Conservation (phyloP, 805 yeast species). For the Ogataea pilisensis region DNA sequence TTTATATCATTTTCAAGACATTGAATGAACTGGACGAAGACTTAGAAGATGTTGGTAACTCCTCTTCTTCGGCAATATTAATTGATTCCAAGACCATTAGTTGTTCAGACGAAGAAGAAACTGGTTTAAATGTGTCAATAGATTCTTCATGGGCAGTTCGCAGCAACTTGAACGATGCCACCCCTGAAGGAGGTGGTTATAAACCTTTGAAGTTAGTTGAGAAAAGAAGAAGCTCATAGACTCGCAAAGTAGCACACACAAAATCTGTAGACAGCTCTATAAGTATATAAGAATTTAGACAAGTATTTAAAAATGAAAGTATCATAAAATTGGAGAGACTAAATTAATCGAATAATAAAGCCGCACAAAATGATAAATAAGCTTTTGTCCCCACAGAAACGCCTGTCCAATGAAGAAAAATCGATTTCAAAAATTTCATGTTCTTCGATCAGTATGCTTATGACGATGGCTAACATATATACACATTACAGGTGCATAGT, state of each 20-base stretch:
- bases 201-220: constrained; percentile 18
- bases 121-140: constrained; percentile 1
- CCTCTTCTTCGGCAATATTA: constrained; percentile 6
- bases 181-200: constrained; percentile 3
- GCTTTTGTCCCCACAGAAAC: no score
- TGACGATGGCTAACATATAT: no score
- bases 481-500: no score
- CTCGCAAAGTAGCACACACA: no score
- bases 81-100: constrained; percentile 10
- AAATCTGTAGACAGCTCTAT: no score
- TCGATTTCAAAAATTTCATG: neutral
- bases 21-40: constrained; percentile 18
- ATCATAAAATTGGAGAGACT: no score
- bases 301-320: no score
- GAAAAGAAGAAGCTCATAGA: constrained; percentile 6
- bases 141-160: constrained; percentile 14
- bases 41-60: constrained; percentile 3
- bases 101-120: constrained; percentile 9
- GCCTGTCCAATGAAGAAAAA: constrained; percentile 1
- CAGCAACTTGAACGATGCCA: constrained; percentile 1
- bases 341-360: no score
- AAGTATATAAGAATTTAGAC: no score
- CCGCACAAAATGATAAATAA: constrained; percentile 1
- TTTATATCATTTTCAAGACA: constrained; percentile 24
- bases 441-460: no score